Base-by-base conservation (phyloP, 2,329 filamentous ascomycete species). In the Fusarium palustre region DNA sequence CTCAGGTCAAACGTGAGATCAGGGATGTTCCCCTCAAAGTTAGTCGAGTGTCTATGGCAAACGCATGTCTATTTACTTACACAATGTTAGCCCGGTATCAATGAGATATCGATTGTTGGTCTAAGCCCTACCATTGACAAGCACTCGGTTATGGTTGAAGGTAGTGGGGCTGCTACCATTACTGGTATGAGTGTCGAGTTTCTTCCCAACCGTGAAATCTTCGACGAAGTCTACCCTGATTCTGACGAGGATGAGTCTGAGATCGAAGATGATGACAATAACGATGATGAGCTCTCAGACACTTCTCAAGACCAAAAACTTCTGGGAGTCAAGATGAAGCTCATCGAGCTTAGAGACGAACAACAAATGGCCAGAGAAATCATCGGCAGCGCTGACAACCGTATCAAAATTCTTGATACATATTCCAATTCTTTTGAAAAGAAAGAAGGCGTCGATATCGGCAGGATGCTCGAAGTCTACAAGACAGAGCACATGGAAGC, bases 151-250 rank as follows among this genome's bases (percentile, higher is more conserved):
- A 88, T 87, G 66, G 83, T 90, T 20, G 87, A 89, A 63, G 86
- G 87, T 42, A 83, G 81, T 53, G 86, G 87, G 12, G 71, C 81
- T 3, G 87, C 86, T 12, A 84, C 84, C 38, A 87, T 90, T 71
- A 87, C 75, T 13, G 88, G 92, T 71, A 89, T 91, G 65, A 83
- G 85, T 12, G 84, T 90, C 41, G 85, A 90, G 63, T 79, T 86
- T 9, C 79, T 90, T 12, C 83, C 84, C 3, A 88, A 89, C 66
- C 80, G 78, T 18, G 85, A 88, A 30, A 79, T 81, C 28, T 88
- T 87, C 56, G 76, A 86, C 47, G 86, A 89, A 30, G 74, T 86
- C 18, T 87, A 87, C 65, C 83, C 85, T 1, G 82, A 84, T 13
- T 80, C 79, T 1, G 80, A 84, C 25, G 74, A 76, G 2, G 80